Conservation (phyloP, 1,284 basidiomycete species). For the Ustilago xerochloae region DNA sequence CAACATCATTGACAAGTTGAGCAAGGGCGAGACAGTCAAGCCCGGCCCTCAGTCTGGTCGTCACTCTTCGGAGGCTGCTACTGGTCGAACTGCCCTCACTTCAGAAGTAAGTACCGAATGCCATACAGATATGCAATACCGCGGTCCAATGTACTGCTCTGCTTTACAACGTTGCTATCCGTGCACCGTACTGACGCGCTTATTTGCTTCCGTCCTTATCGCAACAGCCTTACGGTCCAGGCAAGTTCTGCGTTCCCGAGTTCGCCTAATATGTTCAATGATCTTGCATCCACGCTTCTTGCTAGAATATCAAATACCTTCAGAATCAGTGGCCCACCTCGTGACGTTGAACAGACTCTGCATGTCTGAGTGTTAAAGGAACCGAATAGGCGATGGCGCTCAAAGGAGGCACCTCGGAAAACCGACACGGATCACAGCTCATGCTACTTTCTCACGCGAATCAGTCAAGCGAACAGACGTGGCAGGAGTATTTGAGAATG, state of each 20-base stretch:
- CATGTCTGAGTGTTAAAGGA: background rate
- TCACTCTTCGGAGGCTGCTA: constrained; percentile 83
- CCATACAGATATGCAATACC: background rate
- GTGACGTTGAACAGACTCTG: background rate
- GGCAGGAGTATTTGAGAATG: background rate
- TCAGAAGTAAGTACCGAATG: constrained; percentile 75
- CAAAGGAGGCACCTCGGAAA: no score
- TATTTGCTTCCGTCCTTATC: background rate
- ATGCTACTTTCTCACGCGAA: no score
- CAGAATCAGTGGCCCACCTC: background rate
- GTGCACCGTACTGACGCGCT: background rate
- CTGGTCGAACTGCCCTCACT: constrained; percentile 81
- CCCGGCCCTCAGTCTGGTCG: constrained; percentile 90
- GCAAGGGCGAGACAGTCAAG: constrained; percentile 86
- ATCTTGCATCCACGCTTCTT: background rate
- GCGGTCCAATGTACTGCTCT: background rate
- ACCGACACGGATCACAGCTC: no score
- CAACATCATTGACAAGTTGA: constrained; percentile 86
- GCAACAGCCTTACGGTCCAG: constrained; percentile 90
- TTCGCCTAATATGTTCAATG: constrained; percentile 72
- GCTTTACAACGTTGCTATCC: background rate
- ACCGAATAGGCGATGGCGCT: background rate
- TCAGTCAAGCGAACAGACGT: background rate
- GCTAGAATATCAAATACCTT: constrained; percentile 32
- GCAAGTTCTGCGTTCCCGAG: constrained; percentile 86